A percentile compares a stretch with the other conserved stretches of the same genome.
These are phyloP conservation scores for Solanum arcanum DNA, from an alignment of 257 asterid species.

Conservation along the genomic window DNA sequence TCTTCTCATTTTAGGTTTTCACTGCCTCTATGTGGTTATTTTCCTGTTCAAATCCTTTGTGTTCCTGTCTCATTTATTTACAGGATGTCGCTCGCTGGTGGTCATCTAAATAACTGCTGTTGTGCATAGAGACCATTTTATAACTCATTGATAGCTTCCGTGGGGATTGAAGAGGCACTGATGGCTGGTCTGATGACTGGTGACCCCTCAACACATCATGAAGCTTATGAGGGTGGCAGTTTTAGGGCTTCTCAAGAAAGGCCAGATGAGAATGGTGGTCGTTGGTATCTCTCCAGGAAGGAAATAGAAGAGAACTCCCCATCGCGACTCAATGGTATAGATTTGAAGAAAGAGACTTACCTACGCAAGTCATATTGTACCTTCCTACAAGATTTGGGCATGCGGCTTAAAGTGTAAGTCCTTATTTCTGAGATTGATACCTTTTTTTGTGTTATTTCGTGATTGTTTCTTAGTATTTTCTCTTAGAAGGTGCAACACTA, in stretches of 20 bases:
- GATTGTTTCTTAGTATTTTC: background rate
- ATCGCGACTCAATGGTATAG: conserved; percentile 70
- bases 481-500: background rate
- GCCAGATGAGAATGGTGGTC: conserved; percentile 52
- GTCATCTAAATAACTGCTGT: conserved; percentile 13
- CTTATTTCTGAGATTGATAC: background rate
- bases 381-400: conserved; percentile 80
- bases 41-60: background rate
- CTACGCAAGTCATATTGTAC: conserved; percentile 79
- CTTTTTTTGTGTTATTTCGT: background rate
- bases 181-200: conserved; percentile 60
- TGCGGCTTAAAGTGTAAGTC: conserved; percentile 90
- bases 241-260: conserved; percentile 43
- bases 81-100: conserved; percentile 14
- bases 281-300: conserved; percentile 73
- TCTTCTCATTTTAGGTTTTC: background rate
- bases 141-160: conserved; percentile 4
- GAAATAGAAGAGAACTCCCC: conserved; percentile 91
- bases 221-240: conserved; percentile 45
- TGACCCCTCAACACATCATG: conserved; percentile 53
- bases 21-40: background rate
- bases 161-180: conserved; percentile 20
- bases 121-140: conserved; percentile 10
- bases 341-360: conserved; percentile 78
- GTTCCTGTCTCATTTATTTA: background rate